phyloP scores from a whole-genome alignment of 2,329 filamentous ascomycete genomes.

The Achaetomium macrosporum region DNA sequence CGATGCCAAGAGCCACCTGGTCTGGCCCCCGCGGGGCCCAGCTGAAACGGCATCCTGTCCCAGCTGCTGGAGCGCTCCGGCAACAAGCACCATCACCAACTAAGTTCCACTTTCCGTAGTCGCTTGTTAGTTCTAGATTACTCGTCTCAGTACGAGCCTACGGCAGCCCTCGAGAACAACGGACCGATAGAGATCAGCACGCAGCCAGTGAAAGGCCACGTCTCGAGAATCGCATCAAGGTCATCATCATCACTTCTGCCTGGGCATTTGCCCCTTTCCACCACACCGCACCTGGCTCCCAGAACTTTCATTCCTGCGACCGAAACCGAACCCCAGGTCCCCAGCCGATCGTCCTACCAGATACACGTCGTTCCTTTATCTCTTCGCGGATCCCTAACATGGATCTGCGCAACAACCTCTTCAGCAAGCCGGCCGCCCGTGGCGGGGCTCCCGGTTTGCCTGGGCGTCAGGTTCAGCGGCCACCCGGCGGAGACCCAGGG shows the following conservation, averaged over 20 bases:
- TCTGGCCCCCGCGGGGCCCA: not conserved
- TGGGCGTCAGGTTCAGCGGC: conserved; percentile 26
- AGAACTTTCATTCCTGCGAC: not conserved
- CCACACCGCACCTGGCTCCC: not conserved
- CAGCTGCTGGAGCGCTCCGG: not conserved
- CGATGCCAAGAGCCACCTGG: conserved; percentile 2
- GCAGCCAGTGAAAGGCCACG: not conserved
- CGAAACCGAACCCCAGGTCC: not conserved
- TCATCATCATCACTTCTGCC: no score
- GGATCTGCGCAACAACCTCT: conserved; percentile 41
- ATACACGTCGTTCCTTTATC: not conserved
- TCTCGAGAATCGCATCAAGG: not conserved
- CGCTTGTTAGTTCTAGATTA: not conserved
- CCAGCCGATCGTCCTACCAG: not conserved
- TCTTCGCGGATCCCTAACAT: conserved; percentile 22
- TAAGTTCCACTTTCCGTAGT: not conserved
- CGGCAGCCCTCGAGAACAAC: not conserved
- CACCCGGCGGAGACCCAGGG: conserved; percentile 11
- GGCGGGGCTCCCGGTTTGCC: conserved; percentile 28
- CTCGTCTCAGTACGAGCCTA: not conserved
- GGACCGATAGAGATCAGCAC: not conserved
- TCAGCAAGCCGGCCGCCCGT: conserved; percentile 35
- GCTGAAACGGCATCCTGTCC: conserved; percentile 9
- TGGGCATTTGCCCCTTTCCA: not conserved
- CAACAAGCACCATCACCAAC: not conserved